phyloP scores from a whole-genome alignment of 164 flowering plant genomes.

The Amborella trichopoda region DNA sequence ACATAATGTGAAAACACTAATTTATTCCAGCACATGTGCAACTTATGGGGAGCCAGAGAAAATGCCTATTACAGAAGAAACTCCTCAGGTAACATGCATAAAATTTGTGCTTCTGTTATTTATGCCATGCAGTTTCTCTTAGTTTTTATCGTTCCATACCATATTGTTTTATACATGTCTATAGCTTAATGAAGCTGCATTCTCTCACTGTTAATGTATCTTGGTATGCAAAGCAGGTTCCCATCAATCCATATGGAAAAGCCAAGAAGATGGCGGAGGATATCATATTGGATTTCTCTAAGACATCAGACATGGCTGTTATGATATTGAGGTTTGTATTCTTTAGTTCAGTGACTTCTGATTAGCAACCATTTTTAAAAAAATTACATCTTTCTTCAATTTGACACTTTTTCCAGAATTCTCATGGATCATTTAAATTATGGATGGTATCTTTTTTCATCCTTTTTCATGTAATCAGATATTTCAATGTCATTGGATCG shows the following conservation, averaged over 20 bases:
- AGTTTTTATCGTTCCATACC: too few relatives aligned
- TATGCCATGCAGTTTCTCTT: too few relatives aligned
- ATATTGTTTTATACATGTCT: too few relatives aligned
- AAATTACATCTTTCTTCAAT: too few relatives aligned
- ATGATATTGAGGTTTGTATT: slow-evolving; percentile 91
- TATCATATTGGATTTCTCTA: slow-evolving; percentile 81
- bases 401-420: too few relatives aligned
- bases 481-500: slow-evolving; percentile 97
- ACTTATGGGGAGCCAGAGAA: slow-evolving; percentile 76
- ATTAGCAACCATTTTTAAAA: too few relatives aligned
- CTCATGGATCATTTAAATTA: too few relatives aligned
- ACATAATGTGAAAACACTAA: slow-evolving; percentile 70
- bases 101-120: too few relatives aligned
- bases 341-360: too few relatives aligned
- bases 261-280: slow-evolving; percentile 99
- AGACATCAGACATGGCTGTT: slow-evolving; percentile 83
- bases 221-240: slow-evolving; percentile 56
- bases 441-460: too few relatives aligned
- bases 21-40: slow-evolving; percentile 90
- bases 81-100: slow-evolving; percentile 58
- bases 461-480: slow-evolving; percentile 26
- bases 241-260: slow-evolving; percentile 97
- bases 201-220: too few relatives aligned
- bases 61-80: slow-evolving; percentile 98
- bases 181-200: too few relatives aligned